Evolutionary conservation across 148 eudicot genomes (phyloP), one percentile per base, ranked within the genome.

Genomic region (Euryodendron excelsum): DNA sequence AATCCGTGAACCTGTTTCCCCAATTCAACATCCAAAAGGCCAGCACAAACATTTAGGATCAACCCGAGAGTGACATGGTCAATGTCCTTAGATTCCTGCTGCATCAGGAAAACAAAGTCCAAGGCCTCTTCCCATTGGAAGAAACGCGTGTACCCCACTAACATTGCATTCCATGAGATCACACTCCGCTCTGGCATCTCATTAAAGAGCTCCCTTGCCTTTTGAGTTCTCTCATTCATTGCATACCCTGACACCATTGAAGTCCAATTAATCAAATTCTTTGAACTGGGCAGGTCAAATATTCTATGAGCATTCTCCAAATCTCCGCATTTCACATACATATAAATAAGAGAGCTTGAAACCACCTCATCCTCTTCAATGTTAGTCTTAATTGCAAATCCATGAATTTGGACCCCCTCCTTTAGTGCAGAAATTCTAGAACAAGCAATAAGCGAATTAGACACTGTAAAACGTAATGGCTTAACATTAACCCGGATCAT

Each of bases 1-100:
- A 69, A 90, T 1, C 87, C 94, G 78, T 92, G 98, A 82, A 80
- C 87, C 78, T 94, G 97, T 79, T 86, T 90, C 55, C 98, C 98
- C 63, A 90, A 77, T 83, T 90, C 90, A 50, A 90, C 74, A 84
- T 88, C 84, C 4, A 87, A 89, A 73, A 92, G 86, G 34, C 89
- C 90, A 82, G 93, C 84, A 39, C 85, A 89, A 39, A 89, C 80
- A 73, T 83, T 92, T 69, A 94, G 58, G 37, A 94, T 74, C 31
- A 90, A 78, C 56, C 89, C 89, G 64, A 91, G 76, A 37, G 97
- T 89, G 25, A 85, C 83, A 66, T 78, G 72, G 47, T 94, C 91
- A 13, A 83, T 65, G 21, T 76, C 73, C 23, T 53, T 55, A 34
- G 66, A 82, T 15, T 78, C 80, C 66, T 80, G 80, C 36, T 45